Base-by-base conservation (phyloP, 805 yeast species). In the Candida awuae region DNA sequence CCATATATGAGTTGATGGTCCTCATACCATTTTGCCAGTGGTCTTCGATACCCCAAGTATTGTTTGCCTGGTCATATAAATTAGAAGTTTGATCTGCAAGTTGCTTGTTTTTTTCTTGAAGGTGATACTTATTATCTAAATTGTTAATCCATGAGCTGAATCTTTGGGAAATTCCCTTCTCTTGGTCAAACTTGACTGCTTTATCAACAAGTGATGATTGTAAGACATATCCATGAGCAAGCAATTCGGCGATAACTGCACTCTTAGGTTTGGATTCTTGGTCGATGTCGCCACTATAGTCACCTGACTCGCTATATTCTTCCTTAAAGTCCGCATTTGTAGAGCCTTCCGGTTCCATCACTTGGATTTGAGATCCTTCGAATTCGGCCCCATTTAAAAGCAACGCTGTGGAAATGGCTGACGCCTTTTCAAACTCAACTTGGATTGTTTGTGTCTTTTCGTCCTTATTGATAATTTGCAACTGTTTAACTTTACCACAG, bases 191-290 rank as follows among this genome's bases (percentile, higher is more conserved):
- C 15, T 68, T 74, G 37, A 80, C 66, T 17, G 85, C 82, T 52
- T 70, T 70, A 41, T 71, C 67, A 32, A 83, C 65, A 35, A 81
- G 61, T 36, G 67, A 61, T 56, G 84, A 92, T 34, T 79, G 68
- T 32, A 83, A 58, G 15, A 67, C 71, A 55, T 84, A 83, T 4
- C 94, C 94, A n/a, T 76, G 72, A 23, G 85, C 68, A 43, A 83
- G 65, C 50, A 80, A 72, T 59, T 83, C 90, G 1, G 92, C 90
- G 62, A 82, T 64, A 43, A 84, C 76, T 15, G 85, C 75, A 40
- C 77, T 60, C 53, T 80, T 80, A 41, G 94, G 94, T 63, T 83
- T 83, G 44, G 73, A 75, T 52, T 84, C 94, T 61, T 83, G 94
- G 5, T 68, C 59, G 38, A 81, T 71, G 48, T 80, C 85, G 33